phyloP scores from a whole-genome alignment of 345 rosid genomes.

The Trapa bicornis region DNA sequence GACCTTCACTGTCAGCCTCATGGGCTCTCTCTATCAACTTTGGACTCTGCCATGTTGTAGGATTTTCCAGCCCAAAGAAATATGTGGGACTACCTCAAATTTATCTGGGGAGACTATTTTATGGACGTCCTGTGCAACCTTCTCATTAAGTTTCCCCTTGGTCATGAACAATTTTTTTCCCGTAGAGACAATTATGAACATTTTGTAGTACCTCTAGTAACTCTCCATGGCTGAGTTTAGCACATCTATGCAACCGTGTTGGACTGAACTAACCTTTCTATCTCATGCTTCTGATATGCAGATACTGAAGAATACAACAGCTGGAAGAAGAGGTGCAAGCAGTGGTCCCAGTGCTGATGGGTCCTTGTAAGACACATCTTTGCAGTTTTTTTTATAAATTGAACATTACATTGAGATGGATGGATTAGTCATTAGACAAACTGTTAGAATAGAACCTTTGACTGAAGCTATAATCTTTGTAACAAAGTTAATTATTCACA shows the following conservation, averaged over 20 bases:
- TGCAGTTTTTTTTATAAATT: background rate
- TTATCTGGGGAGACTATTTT: too few species aligned
- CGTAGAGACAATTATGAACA: too few species aligned
- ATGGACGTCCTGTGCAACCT: too few species aligned
- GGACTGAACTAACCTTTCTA: background rate
- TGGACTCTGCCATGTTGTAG: background rate
- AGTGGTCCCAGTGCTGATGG: constrained; percentile 45
- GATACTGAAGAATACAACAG: constrained; percentile 95
- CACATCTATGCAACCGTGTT: background rate
- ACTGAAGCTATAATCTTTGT: too few species aligned
- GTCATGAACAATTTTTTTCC: background rate
- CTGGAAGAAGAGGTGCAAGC: constrained; percentile 53
- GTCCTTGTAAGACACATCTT: constrained; percentile 3
- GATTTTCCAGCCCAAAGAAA: too few species aligned
- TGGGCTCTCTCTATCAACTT: background rate
- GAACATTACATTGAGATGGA: background rate
- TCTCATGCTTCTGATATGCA: constrained; percentile 17
- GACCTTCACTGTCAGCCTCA: background rate
- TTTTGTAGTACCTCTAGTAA: background rate
- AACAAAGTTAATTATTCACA: too few species aligned
- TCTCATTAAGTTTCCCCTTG: too few species aligned
- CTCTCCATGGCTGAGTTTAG: background rate
- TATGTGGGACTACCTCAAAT: too few species aligned
- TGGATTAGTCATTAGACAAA: too few species aligned
- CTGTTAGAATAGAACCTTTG: too few species aligned